These are phyloP conservation scores for Crassisporium funariophilum DNA, from an alignment of 768 basidiomycete species.

Conservation along the genomic window DNA sequence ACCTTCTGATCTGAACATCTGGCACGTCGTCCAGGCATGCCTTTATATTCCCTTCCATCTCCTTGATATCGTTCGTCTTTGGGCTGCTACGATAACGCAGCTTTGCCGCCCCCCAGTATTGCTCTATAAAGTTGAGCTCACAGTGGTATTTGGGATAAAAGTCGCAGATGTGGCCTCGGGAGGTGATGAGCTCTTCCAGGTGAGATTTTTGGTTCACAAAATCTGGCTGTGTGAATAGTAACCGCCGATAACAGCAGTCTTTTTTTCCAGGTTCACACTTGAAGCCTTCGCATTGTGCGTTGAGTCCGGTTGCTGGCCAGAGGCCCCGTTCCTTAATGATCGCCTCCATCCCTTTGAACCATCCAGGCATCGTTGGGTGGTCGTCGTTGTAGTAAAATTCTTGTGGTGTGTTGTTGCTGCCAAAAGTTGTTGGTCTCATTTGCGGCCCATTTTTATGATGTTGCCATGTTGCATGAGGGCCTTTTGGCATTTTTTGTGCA, in stretches of 20 bases:
- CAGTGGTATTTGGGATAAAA: slow-evolving; percentile 37
- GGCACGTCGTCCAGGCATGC: slow-evolving; percentile 30
- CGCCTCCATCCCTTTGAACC: slow-evolving; percentile 39
- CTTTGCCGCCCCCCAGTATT: slow-evolving; percentile 38
- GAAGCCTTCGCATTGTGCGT: slow-evolving; percentile 28
- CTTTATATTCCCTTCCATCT: slow-evolving; percentile 35
- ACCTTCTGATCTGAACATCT: slow-evolving; percentile 26
- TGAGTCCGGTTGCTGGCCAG: slow-evolving; percentile 22
- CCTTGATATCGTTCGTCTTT: slow-evolving; percentile 27
- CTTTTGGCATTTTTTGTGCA: slow-evolving; percentile 15
- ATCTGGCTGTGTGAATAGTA: slow-evolving; percentile 22
- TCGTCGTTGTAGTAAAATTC: slow-evolving; percentile 32
- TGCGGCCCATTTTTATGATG: slow-evolving; percentile 9
- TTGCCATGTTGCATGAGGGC: slow-evolving; percentile 12
- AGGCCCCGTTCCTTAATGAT: slow-evolving; percentile 27
- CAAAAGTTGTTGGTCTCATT: slow-evolving; percentile 9
- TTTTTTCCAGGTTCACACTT: slow-evolving; percentile 23
- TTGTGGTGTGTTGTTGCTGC: slow-evolving; percentile 18
- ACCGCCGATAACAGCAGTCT: slow-evolving; percentile 31
- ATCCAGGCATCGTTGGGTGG: slow-evolving; percentile 30
- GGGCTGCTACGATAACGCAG: slow-evolving; percentile 23
- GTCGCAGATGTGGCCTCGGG: slow-evolving; percentile 19
- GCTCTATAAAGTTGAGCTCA: slow-evolving; percentile 40
- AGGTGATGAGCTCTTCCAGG: slow-evolving; percentile 17
- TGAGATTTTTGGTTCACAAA: slow-evolving; percentile 20